phyloP scores from a whole-genome alignment of 345 rosid genomes.

The Camelina sativa region DNA sequence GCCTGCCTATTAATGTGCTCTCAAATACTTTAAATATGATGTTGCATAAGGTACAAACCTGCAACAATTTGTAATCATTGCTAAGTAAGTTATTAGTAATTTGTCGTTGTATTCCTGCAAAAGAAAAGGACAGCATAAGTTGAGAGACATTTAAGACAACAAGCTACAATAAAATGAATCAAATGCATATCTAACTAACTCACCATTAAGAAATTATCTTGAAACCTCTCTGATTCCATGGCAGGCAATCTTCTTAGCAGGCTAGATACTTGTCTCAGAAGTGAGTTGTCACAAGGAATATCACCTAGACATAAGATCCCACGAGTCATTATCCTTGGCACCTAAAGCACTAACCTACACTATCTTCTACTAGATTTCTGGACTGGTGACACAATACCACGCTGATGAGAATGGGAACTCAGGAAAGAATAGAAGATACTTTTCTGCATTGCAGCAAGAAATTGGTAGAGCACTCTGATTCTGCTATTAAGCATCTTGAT shows the following conservation, averaged over 20 bases:
- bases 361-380: conserved; percentile 20
- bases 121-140: conserved; percentile 6
- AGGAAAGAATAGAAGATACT: conserved; percentile 50
- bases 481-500: conserved; percentile 98
- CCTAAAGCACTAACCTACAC: conserved; percentile 15
- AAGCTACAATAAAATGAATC: not conserved
- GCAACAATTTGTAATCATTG: conserved; percentile 92
- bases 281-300: conserved; percentile 88
- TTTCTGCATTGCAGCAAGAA: conserved; percentile 88
- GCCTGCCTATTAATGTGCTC: not conserved
- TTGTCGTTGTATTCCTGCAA: conserved; percentile 91
- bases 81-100: conserved; percentile 79
- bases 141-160: not conserved
- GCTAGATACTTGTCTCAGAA: conserved; percentile 90
- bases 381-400: not conserved
- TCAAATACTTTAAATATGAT: not conserved
- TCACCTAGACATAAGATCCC: conserved; percentile 64
- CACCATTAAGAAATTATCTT: conserved; percentile 96
- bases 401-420: not conserved
- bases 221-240: conserved; percentile 88
- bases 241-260: conserved; percentile 94
- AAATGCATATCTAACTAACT: conserved; percentile 37
- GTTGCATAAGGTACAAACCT: conserved; percentile 54
- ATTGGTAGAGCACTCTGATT: conserved; percentile 89
- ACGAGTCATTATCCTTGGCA: conserved; percentile 25